Percentiles rank a stretch among this genome's conserved stretches.
phyloP scores from a whole-genome alignment of 352 stramenopile species.

The Globisporangium orthogonon region DNA sequence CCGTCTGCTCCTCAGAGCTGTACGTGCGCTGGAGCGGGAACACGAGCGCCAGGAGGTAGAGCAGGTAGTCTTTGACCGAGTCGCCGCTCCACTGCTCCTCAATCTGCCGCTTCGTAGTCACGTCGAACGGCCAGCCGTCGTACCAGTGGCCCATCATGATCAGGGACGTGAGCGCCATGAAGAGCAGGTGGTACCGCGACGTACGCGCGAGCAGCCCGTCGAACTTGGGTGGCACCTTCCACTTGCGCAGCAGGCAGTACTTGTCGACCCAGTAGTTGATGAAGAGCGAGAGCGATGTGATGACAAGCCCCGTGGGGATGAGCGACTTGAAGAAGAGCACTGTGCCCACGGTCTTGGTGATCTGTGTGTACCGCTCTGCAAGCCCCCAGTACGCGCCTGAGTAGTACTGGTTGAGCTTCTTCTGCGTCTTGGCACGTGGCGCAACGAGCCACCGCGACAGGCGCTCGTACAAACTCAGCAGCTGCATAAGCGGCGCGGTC shows the following conservation, averaged over 20 bases:
- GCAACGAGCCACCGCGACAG: slow-evolving; percentile 37
- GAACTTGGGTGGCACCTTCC: slow-evolving; percentile 58
- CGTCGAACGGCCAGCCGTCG: slow-evolving; percentile 72
- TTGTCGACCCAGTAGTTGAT: slow-evolving; percentile 85
- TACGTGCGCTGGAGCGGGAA: slow-evolving; percentile 49
- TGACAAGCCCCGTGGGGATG: slow-evolving; percentile 50
- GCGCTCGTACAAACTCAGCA: slow-evolving; percentile 49
- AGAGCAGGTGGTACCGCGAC: slow-evolving; percentile 61
- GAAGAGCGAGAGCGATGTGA: slow-evolving; percentile 56
- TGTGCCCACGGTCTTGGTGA: slow-evolving; percentile 58
- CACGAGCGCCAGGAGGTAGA: slow-evolving; percentile 34
- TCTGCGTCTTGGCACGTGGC: slow-evolving; percentile 55
- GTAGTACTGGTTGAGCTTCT: slow-evolving; percentile 75
- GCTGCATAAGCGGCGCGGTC: slow-evolving; percentile 55
- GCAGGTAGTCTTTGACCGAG: slow-evolving; percentile 18
- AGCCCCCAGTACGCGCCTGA: slow-evolving; percentile 61
- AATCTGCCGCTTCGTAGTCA: slow-evolving; percentile 22
- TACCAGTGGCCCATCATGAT: slow-evolving; percentile 81
- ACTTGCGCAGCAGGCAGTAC: slow-evolving; percentile 71
- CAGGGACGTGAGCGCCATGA: slow-evolving; percentile 53
- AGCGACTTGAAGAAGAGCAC: slow-evolving; percentile 66
- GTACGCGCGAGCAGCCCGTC: slow-evolving; percentile 52
- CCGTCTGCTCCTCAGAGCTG: slow-evolving; percentile 20
- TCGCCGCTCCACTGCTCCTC: slow-evolving; percentile 14
- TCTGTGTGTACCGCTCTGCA: slow-evolving; percentile 61